Evolutionary conservation across 1,284 basidiomycete genomes (phyloP), one percentile per base, ranked within the genome.

Genomic region (Sutorius eximius): DNA sequence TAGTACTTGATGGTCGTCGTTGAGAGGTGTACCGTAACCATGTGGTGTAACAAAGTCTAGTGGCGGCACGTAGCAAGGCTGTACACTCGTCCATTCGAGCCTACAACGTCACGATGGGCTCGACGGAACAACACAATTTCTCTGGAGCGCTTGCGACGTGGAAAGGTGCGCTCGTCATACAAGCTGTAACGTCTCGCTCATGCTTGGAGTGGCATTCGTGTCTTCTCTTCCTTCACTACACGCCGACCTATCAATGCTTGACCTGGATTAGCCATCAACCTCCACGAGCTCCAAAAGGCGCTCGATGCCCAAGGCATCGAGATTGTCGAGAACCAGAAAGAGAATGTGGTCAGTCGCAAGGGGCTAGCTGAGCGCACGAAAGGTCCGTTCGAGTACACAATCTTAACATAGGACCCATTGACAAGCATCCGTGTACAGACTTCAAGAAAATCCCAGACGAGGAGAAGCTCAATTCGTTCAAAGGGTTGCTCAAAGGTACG

Each of bases 251-350:
- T 44, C 36, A 11, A 38, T 4, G 6, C 42, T 41, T 42, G 44
- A 9, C 49, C 51, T 9, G 20, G 15, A 15, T 11, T 63, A 97
- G 94, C 87, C 62, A 90, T 98, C 68, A 89, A 91, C 71, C 82
- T 97, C 46, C 77, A 86, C 29, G 92, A 96, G 61, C 79, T 97
- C n/a, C 94, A 98, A 73, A 95, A 93, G 77, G 89, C 85, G 7
- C 81, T 97, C 49, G 94, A 97, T 73, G 77, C 82, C 16, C 95
- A 95, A 59, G 94, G 95, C 1, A 80, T 97, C 42, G 93, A 97
- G 73, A 79, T 97, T 10, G 95, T 97, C n/a, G 93, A 97, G 77
- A 94, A 95, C 73, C 94, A 97, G 78, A 97, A 96, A 76, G 95
- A 97, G 77, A 93, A 90, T 62, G 81, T 97, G 46, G 80, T 97